These are phyloP conservation scores for Calocera viscosa DNA, from an alignment of 768 basidiomycete species.

Conservation along the genomic window DNA sequence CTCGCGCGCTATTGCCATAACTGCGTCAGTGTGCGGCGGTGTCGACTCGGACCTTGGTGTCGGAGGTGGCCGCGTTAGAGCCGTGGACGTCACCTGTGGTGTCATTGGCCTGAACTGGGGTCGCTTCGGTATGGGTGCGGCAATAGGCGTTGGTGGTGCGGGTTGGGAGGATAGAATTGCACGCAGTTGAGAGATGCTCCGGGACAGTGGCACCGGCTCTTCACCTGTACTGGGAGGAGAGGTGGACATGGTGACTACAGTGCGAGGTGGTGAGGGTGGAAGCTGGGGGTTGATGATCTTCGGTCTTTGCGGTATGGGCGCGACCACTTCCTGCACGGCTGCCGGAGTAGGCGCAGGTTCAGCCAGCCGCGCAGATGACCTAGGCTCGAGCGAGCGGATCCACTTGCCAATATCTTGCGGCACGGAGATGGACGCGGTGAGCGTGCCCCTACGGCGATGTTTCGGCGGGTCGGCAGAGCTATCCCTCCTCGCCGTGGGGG, in stretches of 20 bases:
- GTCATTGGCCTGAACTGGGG: constrained; percentile 3
- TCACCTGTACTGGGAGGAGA: background rate
- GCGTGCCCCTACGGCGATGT: background rate
- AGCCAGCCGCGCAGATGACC: background rate
- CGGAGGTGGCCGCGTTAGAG: background rate
- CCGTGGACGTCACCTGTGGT: background rate
- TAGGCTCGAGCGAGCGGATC: background rate
- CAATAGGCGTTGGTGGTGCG: background rate
- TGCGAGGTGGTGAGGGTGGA: background rate
- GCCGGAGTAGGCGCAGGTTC: background rate
- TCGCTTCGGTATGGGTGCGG: background rate
- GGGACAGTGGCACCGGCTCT: background rate
- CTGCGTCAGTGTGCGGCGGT: background rate
- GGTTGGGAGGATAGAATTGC: background rate
- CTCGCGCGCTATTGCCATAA: background rate
- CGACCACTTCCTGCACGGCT: background rate
- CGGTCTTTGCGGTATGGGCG: background rate
- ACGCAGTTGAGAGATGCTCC: background rate
- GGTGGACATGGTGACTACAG: background rate
- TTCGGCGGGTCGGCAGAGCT: background rate
- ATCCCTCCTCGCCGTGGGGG: background rate
- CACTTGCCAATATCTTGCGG: background rate
- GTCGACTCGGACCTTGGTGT: background rate
- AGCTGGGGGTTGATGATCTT: background rate
- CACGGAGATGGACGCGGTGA: background rate